Conservation (phyloP, 1,284 basidiomycete species). For the Somion occarium region DNA sequence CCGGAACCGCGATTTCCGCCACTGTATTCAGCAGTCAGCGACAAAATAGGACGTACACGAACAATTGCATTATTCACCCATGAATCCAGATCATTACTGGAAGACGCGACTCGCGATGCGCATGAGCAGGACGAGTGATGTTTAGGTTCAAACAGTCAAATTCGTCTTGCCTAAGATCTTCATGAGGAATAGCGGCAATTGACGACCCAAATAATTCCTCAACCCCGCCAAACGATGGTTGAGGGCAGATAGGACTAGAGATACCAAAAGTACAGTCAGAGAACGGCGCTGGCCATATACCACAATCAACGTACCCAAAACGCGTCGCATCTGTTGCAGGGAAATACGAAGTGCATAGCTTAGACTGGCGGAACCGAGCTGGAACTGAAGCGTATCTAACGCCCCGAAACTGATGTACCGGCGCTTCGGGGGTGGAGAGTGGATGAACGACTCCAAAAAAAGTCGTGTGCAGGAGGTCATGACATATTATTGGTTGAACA, state of each 20-base stretch:
- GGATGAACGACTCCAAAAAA: slow-evolving; percentile 61
- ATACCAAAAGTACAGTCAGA: background rate
- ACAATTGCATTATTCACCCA: slow-evolving; percentile 42
- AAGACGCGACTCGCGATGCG: slow-evolving; percentile 42
- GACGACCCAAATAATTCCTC: slow-evolving; percentile 62
- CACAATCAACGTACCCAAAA: slow-evolving; percentile 44
- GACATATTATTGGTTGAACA: slow-evolving; percentile 37
- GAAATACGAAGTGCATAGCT: slow-evolving; percentile 51
- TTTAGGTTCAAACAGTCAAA: slow-evolving; percentile 75
- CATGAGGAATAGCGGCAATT: slow-evolving; percentile 46
- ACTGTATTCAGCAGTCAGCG: slow-evolving; percentile 28
- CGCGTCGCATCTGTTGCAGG: slow-evolving; percentile 54
- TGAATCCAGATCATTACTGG: slow-evolving; percentile 81
- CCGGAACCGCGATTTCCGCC: slow-evolving; percentile 68
- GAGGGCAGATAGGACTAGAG: slow-evolving; percentile 72
- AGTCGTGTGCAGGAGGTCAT: slow-evolving; percentile 51
- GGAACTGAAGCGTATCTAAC: slow-evolving; percentile 74
- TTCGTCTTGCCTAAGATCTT: slow-evolving; percentile 59
- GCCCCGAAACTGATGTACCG: slow-evolving; percentile 68
- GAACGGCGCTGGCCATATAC: slow-evolving; percentile 12
- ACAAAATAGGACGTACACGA: background rate
- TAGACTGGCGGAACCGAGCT: slow-evolving; percentile 68
- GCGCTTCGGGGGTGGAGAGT: slow-evolving; percentile 46
- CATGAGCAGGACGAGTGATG: slow-evolving; percentile 63
- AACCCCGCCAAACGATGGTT: slow-evolving; percentile 40